phyloP scores from a whole-genome alignment of 2,329 filamentous ascomycete species.

The Fusarium udum region DNA sequence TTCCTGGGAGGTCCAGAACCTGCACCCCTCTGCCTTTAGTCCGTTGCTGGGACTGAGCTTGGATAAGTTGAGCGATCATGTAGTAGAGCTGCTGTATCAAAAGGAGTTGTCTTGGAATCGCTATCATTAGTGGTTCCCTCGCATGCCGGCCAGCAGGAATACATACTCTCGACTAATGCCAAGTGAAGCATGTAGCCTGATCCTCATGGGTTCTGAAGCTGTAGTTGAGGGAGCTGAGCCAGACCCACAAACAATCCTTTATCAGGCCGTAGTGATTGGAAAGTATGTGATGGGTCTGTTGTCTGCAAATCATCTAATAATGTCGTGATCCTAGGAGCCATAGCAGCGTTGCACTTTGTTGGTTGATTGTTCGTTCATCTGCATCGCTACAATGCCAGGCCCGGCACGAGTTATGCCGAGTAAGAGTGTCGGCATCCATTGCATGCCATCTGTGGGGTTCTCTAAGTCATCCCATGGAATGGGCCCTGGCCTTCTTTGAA shows the following conservation, averaged over 20 bases:
- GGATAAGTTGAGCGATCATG: background rate
- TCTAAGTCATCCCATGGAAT: slow-evolving; percentile 1
- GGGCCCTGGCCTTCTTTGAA: background rate
- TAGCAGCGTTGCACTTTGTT: background rate
- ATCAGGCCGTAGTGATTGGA: background rate
- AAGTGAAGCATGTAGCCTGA: background rate
- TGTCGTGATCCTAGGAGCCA: slow-evolving; percentile 3
- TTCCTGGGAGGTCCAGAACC: background rate
- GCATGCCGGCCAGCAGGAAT: background rate
- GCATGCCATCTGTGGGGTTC: background rate
- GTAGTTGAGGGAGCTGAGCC: slow-evolving; percentile 14
- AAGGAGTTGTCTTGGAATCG: background rate
- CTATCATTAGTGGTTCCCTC: background rate
- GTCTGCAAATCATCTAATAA: background rate
- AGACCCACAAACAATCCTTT: slow-evolving; percentile 10
- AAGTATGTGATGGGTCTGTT: background rate
- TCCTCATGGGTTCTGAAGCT: background rate
- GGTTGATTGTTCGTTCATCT: slow-evolving; percentile 8
- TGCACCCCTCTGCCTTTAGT: background rate
- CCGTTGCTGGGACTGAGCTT: background rate
- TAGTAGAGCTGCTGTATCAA: background rate
- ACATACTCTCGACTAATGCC: background rate
- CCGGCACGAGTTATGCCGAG: slow-evolving; percentile 8
- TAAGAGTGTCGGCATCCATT: background rate
- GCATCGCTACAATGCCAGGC: background rate